Base-by-base conservation (phyloP, 1,284 basidiomycete species). In the Leccinum pachyderme region DNA sequence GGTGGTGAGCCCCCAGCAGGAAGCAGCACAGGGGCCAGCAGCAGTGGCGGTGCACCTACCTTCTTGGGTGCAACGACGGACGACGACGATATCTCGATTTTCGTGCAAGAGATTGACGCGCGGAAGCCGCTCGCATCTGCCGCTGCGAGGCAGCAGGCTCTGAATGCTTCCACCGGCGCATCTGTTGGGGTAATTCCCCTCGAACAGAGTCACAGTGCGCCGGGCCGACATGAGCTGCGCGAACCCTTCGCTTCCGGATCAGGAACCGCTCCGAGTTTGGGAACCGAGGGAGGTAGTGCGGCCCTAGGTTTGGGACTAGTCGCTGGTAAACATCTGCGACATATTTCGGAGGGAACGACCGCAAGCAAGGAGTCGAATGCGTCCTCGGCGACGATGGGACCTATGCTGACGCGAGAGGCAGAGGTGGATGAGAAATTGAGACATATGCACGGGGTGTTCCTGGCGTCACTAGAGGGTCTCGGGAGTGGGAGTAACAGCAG, bases 21-120 rank as follows among this genome's bases (percentile, higher is more conserved):
- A 0, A 58, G 44, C 13, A 52, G 54, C 25, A 41, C 54, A 12
- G 58, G 50, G n/a, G 46, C 57, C 11, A 50, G 53, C 2, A 27
- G 52, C 27, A 37, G 47, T 24, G 32, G 55, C 33, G 43, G 47
- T 22, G 49, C 54, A 2, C 58, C 77, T 7, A 78, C 78, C 6
- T 81, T 75, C 64, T 65, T 80, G 54, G 77, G 75, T 55, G 70
- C 73, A 4, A 75, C 75, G 43, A 80, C 80, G 12, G 86, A 90
- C 56, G 86, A 89, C 62, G 87, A 89, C 61, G 88, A 90, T 49
- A 82, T 91, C 28, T 87, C 85, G 4, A 75, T 80, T 13, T 90
- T 90, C 63, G 83, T 91, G 37, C 83, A 86, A 63, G 84, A 88
- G 51, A 89, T 89, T 47, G 87, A 87, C 60, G 70, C 78, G 27